Conservation (phyloP, 306 rosid genomes). For the Carpinus viminea region DNA sequence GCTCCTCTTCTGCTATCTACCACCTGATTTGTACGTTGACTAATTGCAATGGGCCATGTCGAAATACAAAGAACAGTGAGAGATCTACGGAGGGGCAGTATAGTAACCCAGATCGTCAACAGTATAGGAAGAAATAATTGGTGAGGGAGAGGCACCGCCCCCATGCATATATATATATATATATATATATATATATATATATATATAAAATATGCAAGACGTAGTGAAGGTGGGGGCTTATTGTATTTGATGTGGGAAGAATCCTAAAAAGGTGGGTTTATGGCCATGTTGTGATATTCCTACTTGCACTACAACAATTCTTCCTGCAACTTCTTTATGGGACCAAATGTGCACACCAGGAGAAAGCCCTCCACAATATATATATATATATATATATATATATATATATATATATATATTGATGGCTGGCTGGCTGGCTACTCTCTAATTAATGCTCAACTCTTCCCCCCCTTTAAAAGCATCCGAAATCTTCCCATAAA, state of each 20-base stretch:
- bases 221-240: slow-evolving; percentile 28
- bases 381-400: too few relatives aligned
- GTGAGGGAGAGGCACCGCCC: background rate
- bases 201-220: background rate
- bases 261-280: slow-evolving; percentile 51
- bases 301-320: slow-evolving; percentile 62
- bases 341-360: slow-evolving; percentile 60
- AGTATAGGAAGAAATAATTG: too few relatives aligned
- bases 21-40: background rate
- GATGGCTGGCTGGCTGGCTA: too few relatives aligned
- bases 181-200: too few relatives aligned
- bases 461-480: slow-evolving; percentile 32
- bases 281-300: slow-evolving; percentile 75
- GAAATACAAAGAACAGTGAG: background rate
- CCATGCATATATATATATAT: background rate
- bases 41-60: background rate
- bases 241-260: slow-evolving; percentile 44
- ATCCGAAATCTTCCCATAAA: slow-evolving; percentile 62
- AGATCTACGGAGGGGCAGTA: too few relatives aligned
- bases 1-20: background rate
- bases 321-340: slow-evolving; percentile 80
- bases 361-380: slow-evolving; percentile 4
- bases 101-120: too few relatives aligned
- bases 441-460: too few relatives aligned
- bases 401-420: too few relatives aligned